Evolutionary conservation across 306 rosid species (phyloP).

Genomic region (Potentilla sterilis): DNA sequence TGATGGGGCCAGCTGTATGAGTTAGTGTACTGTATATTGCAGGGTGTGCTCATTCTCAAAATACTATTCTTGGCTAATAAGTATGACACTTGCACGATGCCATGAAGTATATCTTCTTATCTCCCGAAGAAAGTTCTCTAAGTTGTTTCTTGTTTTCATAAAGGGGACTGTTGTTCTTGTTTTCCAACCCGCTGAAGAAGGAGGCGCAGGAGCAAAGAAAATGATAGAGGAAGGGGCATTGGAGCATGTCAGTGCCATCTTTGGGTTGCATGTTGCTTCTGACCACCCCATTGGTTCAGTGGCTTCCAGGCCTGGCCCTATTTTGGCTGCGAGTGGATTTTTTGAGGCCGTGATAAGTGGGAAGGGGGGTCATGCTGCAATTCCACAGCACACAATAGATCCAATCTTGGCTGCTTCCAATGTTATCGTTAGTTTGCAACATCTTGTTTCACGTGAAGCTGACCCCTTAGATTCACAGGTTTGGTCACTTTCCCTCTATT

Average conservation of each 20-base stretch:
- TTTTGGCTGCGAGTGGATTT: conserved; percentile 62
- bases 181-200: conserved; percentile 98
- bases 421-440: conserved; percentile 76
- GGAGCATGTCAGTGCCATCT: conserved; percentile 63
- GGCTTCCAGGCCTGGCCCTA: conserved; percentile 60
- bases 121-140: background rate
- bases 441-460: conserved; percentile 81
- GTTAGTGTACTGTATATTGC: background rate
- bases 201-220: conserved; percentile 78
- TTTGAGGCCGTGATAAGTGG: conserved; percentile 84
- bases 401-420: conserved; percentile 83
- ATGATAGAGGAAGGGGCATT: conserved; percentile 59
- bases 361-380: conserved; percentile 91
- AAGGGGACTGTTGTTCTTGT: conserved; percentile 88
- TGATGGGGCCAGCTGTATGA: background rate
- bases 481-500: background rate
- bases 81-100: background rate
- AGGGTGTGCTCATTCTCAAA: background rate
- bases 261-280: conserved; percentile 55
- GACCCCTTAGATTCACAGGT: conserved; percentile 91
- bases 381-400: conserved; percentile 78
- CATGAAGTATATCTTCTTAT: background rate
- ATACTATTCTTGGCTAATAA: background rate
- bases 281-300: conserved; percentile 48
- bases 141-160: background rate